Evolutionary conservation across 2,329 filamentous ascomycete genomes (phyloP).

Genomic region (Fusarium longipes): DNA sequence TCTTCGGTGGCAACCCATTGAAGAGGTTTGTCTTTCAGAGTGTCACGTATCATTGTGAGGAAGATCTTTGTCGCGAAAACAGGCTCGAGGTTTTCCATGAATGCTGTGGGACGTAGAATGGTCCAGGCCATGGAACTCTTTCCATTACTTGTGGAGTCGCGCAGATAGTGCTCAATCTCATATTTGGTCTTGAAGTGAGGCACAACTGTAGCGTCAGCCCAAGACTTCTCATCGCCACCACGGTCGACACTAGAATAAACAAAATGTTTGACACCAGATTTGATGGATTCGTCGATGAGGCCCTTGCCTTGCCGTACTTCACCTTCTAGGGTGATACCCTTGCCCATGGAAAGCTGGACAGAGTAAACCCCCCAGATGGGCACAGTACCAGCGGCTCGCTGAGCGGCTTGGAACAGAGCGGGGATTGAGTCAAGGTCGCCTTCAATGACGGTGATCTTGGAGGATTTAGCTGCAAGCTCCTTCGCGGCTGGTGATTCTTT

Average conservation of each 20-base stretch:
- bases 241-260: slow-evolving; percentile 45
- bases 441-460: slow-evolving; percentile 15
- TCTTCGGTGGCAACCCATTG: slow-evolving; percentile 30
- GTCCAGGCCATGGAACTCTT: slow-evolving; percentile 50
- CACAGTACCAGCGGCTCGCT: slow-evolving; percentile 17
- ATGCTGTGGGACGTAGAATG: slow-evolving; percentile 54
- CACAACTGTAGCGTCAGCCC: slow-evolving; percentile 38
- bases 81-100: slow-evolving; percentile 54
- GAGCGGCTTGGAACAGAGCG: slow-evolving; percentile 23
- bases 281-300: slow-evolving; percentile 25
- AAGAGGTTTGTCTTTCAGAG: slow-evolving; percentile 44
- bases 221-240: slow-evolving; percentile 42
- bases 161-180: slow-evolving; percentile 28
- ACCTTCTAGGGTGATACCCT: slow-evolving; percentile 14
- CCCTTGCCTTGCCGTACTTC: slow-evolving; percentile 31
- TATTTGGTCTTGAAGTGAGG: slow-evolving; percentile 40
- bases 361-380: slow-evolving; percentile 32
- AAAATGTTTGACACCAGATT: slow-evolving; percentile 44
- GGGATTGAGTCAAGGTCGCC: slow-evolving; percentile 20
- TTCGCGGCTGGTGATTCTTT: slow-evolving; percentile 15
- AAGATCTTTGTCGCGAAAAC: slow-evolving; percentile 50
- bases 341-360: slow-evolving; percentile 32
- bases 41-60: slow-evolving; percentile 46
- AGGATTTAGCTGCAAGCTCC: slow-evolving; percentile 10
- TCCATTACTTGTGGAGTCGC: slow-evolving; percentile 12